A percentile compares a stretch with the other conserved stretches of the same genome.
These are phyloP conservation scores for Rhododendron molle DNA, from an alignment of 148 eudicot species.

Conservation along the genomic window DNA sequence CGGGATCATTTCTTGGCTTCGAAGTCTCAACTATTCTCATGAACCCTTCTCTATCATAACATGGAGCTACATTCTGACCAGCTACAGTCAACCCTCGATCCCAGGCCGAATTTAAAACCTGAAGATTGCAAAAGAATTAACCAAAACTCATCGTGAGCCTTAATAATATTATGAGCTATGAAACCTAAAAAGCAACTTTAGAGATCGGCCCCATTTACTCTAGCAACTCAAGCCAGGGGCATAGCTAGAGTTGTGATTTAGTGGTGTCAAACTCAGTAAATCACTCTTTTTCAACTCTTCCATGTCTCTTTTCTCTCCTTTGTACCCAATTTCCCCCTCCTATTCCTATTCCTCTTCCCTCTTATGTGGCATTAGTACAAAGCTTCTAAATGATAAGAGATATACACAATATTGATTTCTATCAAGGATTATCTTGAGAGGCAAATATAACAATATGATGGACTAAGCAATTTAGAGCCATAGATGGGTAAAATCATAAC, in stretches of 20 bases:
- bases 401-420: neutral
- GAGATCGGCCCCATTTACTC: neutral
- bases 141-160: neutral
- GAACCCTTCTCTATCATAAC: constrained; percentile 56
- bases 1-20: constrained; percentile 69
- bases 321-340: neutral
- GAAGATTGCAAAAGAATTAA: constrained; percentile 7
- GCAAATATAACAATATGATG: neutral
- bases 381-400: neutral
- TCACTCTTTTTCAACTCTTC: neutral
- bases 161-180: neutral
- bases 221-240: neutral
- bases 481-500: neutral
- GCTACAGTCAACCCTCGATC: constrained; percentile 52
- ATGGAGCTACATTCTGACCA: constrained; percentile 57
- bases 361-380: neutral
- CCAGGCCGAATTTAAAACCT: constrained; percentile 70
- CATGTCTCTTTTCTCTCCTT: neutral
- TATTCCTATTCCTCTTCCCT: neutral
- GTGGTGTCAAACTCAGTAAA: neutral
- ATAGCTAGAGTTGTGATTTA: neutral
- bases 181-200: neutral
- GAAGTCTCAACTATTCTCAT: constrained; percentile 46
- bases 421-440: neutral
- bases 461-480: neutral